Conservation (phyloP, 73 alveolate species). For the Blepharisma japonicum region DNA sequence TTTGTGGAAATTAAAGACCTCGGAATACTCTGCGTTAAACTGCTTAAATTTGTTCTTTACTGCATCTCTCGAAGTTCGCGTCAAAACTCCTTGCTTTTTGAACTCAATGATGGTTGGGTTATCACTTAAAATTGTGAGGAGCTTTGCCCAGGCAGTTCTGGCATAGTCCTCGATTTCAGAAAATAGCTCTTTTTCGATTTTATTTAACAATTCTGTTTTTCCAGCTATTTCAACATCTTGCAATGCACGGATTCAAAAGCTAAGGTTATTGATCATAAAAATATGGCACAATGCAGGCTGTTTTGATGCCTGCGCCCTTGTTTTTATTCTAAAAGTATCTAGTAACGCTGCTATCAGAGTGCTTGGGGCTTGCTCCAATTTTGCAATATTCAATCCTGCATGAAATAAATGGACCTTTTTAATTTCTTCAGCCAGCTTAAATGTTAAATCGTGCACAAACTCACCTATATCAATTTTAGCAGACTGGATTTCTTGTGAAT, state of each 20-base stretch:
- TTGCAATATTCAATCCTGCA: not conserved
- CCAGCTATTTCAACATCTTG: not conserved
- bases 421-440: not conserved
- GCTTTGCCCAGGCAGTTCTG: not conserved
- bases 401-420: not conserved
- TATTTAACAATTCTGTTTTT: not conserved
- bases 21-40: not conserved
- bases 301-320: not conserved
- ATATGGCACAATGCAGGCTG: not conserved
- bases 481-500: not conserved
- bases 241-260: constrained; percentile 1
- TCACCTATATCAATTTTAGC: constrained; percentile 2
- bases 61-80: not conserved
- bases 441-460: not conserved
- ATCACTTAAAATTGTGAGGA: constrained; percentile 15
- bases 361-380: not conserved
- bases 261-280: constrained; percentile 19
- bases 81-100: constrained; percentile 4
- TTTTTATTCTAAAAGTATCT: constrained; percentile 12
- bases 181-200: constrained; percentile 14
- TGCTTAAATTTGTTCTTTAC: constrained; percentile 4
- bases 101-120: constrained; percentile 20
- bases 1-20: constrained; percentile 17
- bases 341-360: not conserved
- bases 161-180: constrained; percentile 21